phyloP scores from a whole-genome alignment of 1,284 basidiomycete genomes.

The Pyrrhoderma noxium region DNA sequence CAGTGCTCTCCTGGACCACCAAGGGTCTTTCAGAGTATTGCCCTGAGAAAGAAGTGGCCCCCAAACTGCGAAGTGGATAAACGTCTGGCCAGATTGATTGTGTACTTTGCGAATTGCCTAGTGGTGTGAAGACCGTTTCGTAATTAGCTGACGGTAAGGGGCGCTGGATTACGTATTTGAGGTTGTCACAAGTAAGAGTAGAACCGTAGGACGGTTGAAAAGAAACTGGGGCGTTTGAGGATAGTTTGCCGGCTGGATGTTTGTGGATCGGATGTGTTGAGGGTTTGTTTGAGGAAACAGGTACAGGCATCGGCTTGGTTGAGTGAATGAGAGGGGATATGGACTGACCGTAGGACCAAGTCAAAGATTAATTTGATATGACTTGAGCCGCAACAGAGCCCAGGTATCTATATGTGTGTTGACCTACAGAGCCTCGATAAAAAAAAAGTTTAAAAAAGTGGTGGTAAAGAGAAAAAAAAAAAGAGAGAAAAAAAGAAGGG shows the following conservation, averaged over 20 bases:
- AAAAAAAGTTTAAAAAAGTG: not conserved
- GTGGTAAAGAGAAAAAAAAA: conserved; percentile 2
- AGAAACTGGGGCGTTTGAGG: conserved; percentile 27
- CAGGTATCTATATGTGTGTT: conserved; percentile 8
- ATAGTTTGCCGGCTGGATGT: conserved; percentile 43
- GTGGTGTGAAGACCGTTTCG: not conserved
- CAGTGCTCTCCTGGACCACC: conserved; percentile 27
- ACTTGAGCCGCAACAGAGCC: conserved; percentile 1
- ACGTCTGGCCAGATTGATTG: conserved; percentile 2
- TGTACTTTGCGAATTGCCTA: not conserved
- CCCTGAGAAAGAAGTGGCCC: not conserved
- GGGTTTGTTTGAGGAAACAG: conserved; percentile 55
- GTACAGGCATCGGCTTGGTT: conserved; percentile 70
- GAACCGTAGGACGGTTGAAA: conserved; percentile 22
- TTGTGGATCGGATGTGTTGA: conserved; percentile 60
- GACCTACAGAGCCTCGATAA: conserved; percentile 4
- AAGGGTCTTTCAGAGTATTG: not conserved
- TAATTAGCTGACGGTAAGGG: conserved; percentile 7
- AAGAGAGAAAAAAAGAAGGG: conserved; percentile 27
- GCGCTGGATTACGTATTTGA: conserved; percentile 37
- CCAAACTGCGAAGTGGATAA: not conserved
- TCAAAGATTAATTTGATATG: conserved; percentile 1
- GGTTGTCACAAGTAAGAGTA: conserved; percentile 31
- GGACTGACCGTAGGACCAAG: conserved; percentile 24
- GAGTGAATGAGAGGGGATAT: conserved; percentile 24